A percentile compares a stretch with the other conserved stretches of the same genome.
phyloP scores from a whole-genome alignment of 176 grass and related monocot genomes.

The Areca catechu region DNA sequence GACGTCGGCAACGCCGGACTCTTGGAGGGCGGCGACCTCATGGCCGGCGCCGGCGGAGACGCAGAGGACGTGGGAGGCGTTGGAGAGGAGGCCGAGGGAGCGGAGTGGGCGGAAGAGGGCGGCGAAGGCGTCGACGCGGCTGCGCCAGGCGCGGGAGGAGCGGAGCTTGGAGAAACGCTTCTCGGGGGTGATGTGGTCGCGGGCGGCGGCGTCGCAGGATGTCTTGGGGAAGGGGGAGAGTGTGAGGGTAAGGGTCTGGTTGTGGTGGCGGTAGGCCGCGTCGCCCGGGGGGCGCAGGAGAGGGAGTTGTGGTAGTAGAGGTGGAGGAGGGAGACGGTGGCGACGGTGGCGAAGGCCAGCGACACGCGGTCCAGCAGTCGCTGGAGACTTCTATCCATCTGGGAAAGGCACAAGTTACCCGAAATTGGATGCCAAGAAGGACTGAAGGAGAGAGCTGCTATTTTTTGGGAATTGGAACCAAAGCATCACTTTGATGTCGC shows the following conservation, averaged over 20 bases:
- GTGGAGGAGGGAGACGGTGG: slow-evolving; percentile 55
- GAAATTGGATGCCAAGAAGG: no score
- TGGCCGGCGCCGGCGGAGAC: slow-evolving; percentile 41
- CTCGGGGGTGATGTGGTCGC: slow-evolving; percentile 41
- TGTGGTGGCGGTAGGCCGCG: background rate
- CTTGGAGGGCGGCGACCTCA: slow-evolving; percentile 44
- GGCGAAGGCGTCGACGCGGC: slow-evolving; percentile 12
- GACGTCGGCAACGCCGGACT: slow-evolving; percentile 48
- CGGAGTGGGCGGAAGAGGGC: slow-evolving; percentile 21
- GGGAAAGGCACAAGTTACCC: no score
- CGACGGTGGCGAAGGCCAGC: slow-evolving; percentile 41
- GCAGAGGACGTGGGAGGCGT: slow-evolving; percentile 53
- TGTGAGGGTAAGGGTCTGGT: slow-evolving; percentile 15
- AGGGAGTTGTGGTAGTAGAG: slow-evolving; percentile 35
- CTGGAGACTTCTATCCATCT: slow-evolving; percentile 58
- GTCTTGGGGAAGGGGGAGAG: slow-evolving; percentile 38
- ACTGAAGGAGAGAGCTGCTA: no score
- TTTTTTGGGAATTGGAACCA: no score
- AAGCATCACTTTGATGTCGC: no score
- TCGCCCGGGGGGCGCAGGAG: slow-evolving; percentile 2
- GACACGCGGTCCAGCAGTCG: slow-evolving; percentile 73
- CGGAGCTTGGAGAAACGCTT: slow-evolving; percentile 53
- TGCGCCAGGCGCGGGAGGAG: slow-evolving; percentile 28
- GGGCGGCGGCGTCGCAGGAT: slow-evolving; percentile 62
- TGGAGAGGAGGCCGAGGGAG: slow-evolving; percentile 24